A percentile compares a stretch with the other conserved stretches of the same genome.
Evolutionary conservation across 768 basidiomycete species (phyloP).

Genomic region (Termitomyces sp.): DNA sequence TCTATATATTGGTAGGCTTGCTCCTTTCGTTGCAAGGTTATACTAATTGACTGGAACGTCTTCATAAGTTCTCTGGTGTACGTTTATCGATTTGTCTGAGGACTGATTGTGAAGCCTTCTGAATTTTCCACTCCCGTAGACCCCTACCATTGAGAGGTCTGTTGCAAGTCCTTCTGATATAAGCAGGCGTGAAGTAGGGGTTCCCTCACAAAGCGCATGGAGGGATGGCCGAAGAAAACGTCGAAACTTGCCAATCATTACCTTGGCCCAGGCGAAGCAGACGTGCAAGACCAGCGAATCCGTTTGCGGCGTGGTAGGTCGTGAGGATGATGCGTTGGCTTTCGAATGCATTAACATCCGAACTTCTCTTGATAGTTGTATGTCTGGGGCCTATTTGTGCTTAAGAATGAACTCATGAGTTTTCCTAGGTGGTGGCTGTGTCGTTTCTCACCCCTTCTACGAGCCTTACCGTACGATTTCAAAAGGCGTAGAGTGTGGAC

Average conservation of each 20-base stretch:
- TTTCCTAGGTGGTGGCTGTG: constrained; percentile 17
- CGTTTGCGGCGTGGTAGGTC: constrained; percentile 15
- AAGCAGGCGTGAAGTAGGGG: not conserved
- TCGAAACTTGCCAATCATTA: constrained; percentile 8
- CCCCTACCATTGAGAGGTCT: not conserved
- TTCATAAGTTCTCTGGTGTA: not conserved
- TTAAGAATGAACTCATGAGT: not conserved
- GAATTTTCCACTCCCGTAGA: not conserved
- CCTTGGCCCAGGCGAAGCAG: constrained; percentile 13
- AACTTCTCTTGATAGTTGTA: not conserved
- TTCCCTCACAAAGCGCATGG: too few species aligned
- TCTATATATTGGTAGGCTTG: not conserved
- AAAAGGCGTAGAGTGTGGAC: constrained; percentile 19
- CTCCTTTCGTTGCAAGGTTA: not conserved
- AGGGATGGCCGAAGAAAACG: not conserved
- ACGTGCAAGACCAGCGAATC: constrained; percentile 15
- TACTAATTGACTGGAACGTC: not conserved
- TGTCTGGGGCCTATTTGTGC: not conserved
- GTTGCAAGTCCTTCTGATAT: not conserved
- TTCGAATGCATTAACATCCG: constrained; percentile 16
- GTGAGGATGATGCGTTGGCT: constrained; percentile 2
- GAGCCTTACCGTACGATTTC: constrained; percentile 18
- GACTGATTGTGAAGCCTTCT: not conserved
- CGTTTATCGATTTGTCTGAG: not conserved
- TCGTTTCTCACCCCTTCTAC: constrained; percentile 14